Evolutionary conservation across 208 protist species (phyloP).

Genomic region (Trypanosoma caninum): DNA sequence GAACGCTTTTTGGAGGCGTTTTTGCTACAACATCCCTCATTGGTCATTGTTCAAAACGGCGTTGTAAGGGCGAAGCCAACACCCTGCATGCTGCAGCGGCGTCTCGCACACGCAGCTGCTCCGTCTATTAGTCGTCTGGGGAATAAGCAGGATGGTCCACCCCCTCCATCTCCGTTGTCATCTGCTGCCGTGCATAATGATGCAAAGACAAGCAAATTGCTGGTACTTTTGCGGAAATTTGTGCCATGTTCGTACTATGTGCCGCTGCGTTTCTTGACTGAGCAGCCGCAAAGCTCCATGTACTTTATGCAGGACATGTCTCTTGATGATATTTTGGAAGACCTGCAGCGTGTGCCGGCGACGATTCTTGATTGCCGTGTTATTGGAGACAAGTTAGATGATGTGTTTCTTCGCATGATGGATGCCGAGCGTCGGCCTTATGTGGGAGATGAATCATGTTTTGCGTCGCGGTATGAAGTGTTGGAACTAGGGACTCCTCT

Average conservation of each 20-base stretch:
- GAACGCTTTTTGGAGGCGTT: slow-evolving; percentile 16
- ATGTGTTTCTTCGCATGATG: slow-evolving; percentile 35
- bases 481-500: slow-evolving; percentile 10
- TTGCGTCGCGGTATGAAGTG: slow-evolving; percentile 8
- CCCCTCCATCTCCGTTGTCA: slow-evolving; percentile 4
- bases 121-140: background rate
- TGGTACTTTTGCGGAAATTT: slow-evolving; percentile 15
- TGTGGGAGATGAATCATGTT: slow-evolving; percentile 1
- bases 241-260: slow-evolving; percentile 28
- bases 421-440: slow-evolving; percentile 21
- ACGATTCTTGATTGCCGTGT: slow-evolving; percentile 27
- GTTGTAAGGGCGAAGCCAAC: slow-evolving; percentile 11
- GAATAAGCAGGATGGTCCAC: background rate
- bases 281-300: slow-evolving; percentile 8
- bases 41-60: slow-evolving; percentile 16
- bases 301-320: slow-evolving; percentile 7
- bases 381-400: slow-evolving; percentile 17
- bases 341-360: slow-evolving; percentile 20
- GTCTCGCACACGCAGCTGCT: background rate
- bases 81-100: slow-evolving; percentile 1
- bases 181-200: background rate
- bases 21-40: slow-evolving; percentile 17
- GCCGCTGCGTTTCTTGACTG: slow-evolving; percentile 11
- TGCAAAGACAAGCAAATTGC: slow-evolving; percentile 14
- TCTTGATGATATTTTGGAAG: slow-evolving; percentile 14